Percentiles rank a stretch among this genome's conserved stretches.
Conservation (phyloP, 2,329 filamentous ascomycete species). For the Fusarium subtropicale region DNA sequence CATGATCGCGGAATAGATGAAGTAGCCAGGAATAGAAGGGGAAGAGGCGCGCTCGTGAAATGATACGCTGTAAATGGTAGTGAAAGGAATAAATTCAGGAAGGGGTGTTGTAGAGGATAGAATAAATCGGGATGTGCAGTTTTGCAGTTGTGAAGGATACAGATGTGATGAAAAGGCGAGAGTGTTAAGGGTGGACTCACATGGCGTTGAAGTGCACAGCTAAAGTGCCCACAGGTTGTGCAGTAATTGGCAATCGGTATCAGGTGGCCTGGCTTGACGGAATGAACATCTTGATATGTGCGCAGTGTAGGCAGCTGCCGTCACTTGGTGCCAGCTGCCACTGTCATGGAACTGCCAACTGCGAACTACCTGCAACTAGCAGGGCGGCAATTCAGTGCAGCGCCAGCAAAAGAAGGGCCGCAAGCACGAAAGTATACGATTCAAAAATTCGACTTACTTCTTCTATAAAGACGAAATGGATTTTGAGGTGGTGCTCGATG, state of each 20-base stretch:
- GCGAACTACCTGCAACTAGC: neutral
- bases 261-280: neutral
- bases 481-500: conserved; percentile 49
- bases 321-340: conserved; percentile 22
- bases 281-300: neutral
- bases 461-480: conserved; percentile 54
- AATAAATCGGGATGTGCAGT: neutral
- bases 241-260: neutral
- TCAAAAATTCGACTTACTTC: conserved; percentile 48
- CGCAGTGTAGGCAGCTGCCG: conserved; percentile 5
- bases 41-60: neutral
- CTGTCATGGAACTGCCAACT: neutral
- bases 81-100: neutral
- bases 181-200: neutral
- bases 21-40: neutral
- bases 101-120: neutral
- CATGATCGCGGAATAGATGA: conserved; percentile 25
- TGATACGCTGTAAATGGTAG: neutral
- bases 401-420: neutral
- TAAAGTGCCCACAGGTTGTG: neutral
- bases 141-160: conserved; percentile 1
- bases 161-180: neutral
- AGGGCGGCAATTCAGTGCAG: neutral
- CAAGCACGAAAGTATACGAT: neutral
- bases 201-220: neutral